A percentile compares a stretch with the other conserved stretches of the same genome.
phyloP scores from a whole-genome alignment of 371 early-diverging fungal species.

The Mucor mucedo region DNA sequence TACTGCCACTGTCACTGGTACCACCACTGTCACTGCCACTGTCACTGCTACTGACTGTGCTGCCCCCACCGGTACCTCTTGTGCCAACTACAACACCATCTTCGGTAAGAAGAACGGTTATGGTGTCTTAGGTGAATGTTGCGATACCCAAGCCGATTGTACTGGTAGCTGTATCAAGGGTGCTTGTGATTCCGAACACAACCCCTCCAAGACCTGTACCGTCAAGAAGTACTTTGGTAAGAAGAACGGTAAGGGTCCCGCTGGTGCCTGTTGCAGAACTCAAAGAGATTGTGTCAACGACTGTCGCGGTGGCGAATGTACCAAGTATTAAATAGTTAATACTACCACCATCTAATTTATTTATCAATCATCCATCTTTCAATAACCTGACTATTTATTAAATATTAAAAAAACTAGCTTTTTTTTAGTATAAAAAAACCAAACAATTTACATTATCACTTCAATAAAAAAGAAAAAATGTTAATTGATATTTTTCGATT shows the following conservation, averaged over 20 bases:
- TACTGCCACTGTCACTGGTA: constrained; percentile 3
- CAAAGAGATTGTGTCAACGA: constrained; percentile 18
- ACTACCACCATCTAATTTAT: neutral
- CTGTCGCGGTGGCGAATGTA: constrained; percentile 15
- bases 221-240: constrained; percentile 21
- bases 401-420: neutral
- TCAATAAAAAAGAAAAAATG: too few relatives aligned
- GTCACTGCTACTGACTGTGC: constrained; percentile 20
- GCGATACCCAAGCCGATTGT: constrained; percentile 12
- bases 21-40: constrained; percentile 11
- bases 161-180: constrained; percentile 7
- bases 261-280: constrained; percentile 20
- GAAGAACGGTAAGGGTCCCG: constrained; percentile 10
- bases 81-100: constrained; percentile 17
- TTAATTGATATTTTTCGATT: too few relatives aligned
- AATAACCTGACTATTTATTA: constrained; percentile 3
- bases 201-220: constrained; percentile 2
- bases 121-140: constrained; percentile 12
- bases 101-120: constrained; percentile 24
- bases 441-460: too few relatives aligned
- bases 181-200: constrained; percentile 2
- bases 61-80: constrained; percentile 13
- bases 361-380: constrained; percentile 4
- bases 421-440: too few relatives aligned
- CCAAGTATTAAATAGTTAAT: constrained; percentile 4